Evolutionary conservation across 306 rosid genomes (phyloP), one percentile per base, ranked within the genome.

Genomic region (Glycine soja): DNA sequence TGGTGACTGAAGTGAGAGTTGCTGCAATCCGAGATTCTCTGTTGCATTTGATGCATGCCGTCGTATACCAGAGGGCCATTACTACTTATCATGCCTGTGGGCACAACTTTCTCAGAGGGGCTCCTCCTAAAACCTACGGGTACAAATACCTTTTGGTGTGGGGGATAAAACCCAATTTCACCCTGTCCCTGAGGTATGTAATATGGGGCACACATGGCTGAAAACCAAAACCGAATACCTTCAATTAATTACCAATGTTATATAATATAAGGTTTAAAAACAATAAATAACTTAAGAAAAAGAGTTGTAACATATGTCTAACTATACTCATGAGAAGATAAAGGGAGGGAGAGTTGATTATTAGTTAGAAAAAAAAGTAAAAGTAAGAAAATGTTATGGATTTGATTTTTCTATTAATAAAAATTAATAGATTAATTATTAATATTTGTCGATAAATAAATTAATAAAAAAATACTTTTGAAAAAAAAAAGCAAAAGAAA

Each of bases 121-220:
- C 79, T 92, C 67, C 83, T 85, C 70, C 75, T 83, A 19, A 16
- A 71, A 1, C 82, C 89, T 77, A 74, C 80, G 0, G 88, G 72
- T 45, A 79, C 80, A 86, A 87, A 72, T 58, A 81, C 63, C 73
- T 80, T 86, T 8, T 36, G 40, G 3, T 36, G 76, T 45, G 75
- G 97, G 13, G 85, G 88, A 70, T 75, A 83, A 48, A 45, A 78
- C 18, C 87, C 83, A 12, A 86, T 8, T 64, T 89, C 89, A 73
- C 77, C 59, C 7, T 88, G 89, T 57, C 79, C 46, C 11, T 89
- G 93, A 46, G 85, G 89, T 15, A 89, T 7, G 74, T 83, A 84
- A 80, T 86, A 91, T 18, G 95, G 93, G 5, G 83, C 34, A 53
- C 91, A 86, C 0, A 90, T 36, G 16, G 84, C 99, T 93, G 91